phyloP scores from a whole-genome alignment of 495 filamentous ascomycete genomes.

The Penicillium cataractarum region DNA sequence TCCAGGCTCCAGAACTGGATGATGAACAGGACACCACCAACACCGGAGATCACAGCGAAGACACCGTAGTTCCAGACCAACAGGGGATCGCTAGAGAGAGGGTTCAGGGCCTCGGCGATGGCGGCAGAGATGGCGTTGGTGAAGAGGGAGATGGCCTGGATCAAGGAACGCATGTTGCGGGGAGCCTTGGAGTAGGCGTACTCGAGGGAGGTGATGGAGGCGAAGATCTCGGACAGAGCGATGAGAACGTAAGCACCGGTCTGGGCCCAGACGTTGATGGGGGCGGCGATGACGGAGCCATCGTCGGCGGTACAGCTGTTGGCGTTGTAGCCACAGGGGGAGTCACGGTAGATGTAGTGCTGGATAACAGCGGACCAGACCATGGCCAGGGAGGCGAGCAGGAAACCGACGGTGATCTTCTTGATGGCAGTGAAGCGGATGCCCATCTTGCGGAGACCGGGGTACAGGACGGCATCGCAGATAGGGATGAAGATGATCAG shows the following conservation, averaged over 20 bases:
- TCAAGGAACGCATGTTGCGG: constrained; percentile 74
- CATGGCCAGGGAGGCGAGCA: constrained; percentile 62
- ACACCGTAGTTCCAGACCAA: constrained; percentile 69
- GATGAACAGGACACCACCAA: constrained; percentile 63
- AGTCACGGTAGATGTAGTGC: constrained; percentile 64
- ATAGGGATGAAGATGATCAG: constrained; percentile 73
- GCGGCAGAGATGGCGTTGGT: constrained; percentile 67
- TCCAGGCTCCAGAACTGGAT: constrained; percentile 59
- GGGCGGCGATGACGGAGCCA: constrained; percentile 32
- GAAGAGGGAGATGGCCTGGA: constrained; percentile 69
- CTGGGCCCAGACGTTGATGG: constrained; percentile 60
- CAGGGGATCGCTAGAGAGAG: constrained; percentile 64
- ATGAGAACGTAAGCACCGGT: constrained; percentile 62
- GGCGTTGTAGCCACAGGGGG: constrained; percentile 54
- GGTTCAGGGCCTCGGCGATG: constrained; percentile 64
- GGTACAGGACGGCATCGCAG: constrained; percentile 68
- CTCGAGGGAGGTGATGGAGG: constrained; percentile 67
- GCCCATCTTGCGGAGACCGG: constrained; percentile 57
- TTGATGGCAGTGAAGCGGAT: constrained; percentile 69
- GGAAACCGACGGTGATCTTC: constrained; percentile 69
- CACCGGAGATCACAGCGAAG: constrained; percentile 61
- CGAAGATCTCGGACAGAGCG: constrained; percentile 69
- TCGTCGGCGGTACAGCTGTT: constrained; percentile 40
- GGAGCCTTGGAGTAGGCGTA: constrained; percentile 84
- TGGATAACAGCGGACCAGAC: constrained; percentile 64